Conservation (phyloP, 352 stramenopile genomes). For the Phytophthora rubi region DNA sequence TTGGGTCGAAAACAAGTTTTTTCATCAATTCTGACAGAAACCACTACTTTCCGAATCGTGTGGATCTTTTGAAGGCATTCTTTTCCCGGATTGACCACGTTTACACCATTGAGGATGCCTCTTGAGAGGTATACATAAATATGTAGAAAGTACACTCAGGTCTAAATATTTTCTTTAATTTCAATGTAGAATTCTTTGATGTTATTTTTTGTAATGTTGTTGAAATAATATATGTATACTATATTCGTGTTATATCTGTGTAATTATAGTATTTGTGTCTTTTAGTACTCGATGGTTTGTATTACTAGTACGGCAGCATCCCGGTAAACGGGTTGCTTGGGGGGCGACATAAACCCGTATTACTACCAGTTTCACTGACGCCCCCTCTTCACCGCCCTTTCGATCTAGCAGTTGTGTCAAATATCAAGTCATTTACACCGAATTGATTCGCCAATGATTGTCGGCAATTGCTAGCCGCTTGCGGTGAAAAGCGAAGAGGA, state of each 20-base stretch:
- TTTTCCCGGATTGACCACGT: background rate
- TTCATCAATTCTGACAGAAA: background rate
- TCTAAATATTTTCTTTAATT: too few relatives aligned
- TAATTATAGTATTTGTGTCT: too few relatives aligned
- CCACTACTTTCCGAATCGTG: background rate
- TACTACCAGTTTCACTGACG: conserved; percentile 1
- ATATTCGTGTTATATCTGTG: too few relatives aligned
- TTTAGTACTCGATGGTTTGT: too few relatives aligned
- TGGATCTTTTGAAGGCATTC: background rate
- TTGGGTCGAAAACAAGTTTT: background rate
- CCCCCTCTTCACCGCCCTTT: background rate
- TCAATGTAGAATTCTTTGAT: too few relatives aligned
- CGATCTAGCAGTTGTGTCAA: conserved; percentile 2
- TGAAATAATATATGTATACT: too few relatives aligned
- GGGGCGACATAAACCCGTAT: background rate
- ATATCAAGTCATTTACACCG: background rate
- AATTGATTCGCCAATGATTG: conserved; percentile 2
- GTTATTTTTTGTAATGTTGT: too few relatives aligned
- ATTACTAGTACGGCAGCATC: too few relatives aligned
- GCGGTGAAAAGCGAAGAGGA: background rate
- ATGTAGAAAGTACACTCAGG: too few relatives aligned
- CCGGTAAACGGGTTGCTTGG: too few relatives aligned
- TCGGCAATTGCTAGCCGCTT: background rate
- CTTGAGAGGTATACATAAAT: too few relatives aligned
- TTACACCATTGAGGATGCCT: background rate